Evolutionary conservation across 169 alveolate species (phyloP), one percentile per base, ranked within the genome.

Genomic region (Eimeria praecox): DNA sequence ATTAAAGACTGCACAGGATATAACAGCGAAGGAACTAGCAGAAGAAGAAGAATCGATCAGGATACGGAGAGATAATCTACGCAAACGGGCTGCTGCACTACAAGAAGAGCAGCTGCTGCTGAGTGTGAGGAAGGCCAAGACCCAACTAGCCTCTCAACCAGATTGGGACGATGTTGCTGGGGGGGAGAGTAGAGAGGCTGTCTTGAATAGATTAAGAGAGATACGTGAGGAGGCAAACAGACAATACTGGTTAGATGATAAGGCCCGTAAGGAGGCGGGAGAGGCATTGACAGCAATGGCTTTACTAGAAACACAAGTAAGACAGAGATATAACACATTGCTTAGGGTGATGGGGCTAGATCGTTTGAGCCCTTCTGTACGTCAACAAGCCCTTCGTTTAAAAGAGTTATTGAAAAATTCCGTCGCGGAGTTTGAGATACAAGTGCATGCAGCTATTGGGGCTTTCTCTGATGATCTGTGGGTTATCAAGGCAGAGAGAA

Each of bases 31-130:
- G 24, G 62, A 40, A 3, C 35, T 75, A 24, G 59, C 33, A 1
- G 38, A 22, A 12, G 30, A 75, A 75, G 62, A 75, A 38, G 86
- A 38, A 40, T 54, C 30, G 22, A 6, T 75, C 10, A 42, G 22
- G 35, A 0, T 2, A 38, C 59, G 5, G 27, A 14, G 56, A 18
- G 59, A 38, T 22, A 14, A 44, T 0, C 59, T 75, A 20, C 56
- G 86, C 8, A 24, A 42, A 9, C 38, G 35, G 42, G 35, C 35
- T 2, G 86, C 86, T 12, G 86, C 59, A 12, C 38, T 75, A 38
- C 86, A 75, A 27, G 86, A 75, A 38, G 62, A 75, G 22, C 86
- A 75, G 56, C 35, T 75, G 59, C 5, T 22, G 38, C 59, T 75
- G 38, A 38, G 86, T 24, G 86, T 75, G 3, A 18, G 86, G 40